phyloP scores from a whole-genome alignment of 805 yeast species.

The Ogataea parapolymorpha region DNA sequence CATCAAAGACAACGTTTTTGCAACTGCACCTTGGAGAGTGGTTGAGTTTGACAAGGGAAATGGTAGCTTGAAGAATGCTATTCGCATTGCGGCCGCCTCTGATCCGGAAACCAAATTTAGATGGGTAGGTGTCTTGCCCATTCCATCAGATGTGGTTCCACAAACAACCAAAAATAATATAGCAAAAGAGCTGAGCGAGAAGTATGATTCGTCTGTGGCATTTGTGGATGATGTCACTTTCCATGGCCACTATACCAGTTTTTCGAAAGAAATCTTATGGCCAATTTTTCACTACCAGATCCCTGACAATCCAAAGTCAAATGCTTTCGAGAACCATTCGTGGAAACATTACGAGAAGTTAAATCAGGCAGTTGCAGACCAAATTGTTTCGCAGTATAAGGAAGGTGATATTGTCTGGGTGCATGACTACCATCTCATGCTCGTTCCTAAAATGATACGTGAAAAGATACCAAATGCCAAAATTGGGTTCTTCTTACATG shows the following conservation, averaged over 20 bases:
- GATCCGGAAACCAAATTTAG: conserved; percentile 37
- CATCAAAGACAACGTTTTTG: conserved; percentile 45
- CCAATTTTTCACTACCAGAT: conserved; percentile 92
- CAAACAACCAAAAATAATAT: conserved; percentile 52
- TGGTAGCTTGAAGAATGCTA: conserved; percentile 84
- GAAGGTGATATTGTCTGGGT: conserved; percentile 84
- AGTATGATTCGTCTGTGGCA: conserved; percentile 61
- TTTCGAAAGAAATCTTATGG: conserved; percentile 94
- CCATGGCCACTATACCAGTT: conserved; percentile 87
- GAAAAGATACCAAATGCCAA: conserved; percentile 72
- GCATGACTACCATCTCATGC: conserved; percentile 87
- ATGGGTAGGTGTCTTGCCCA: conserved; percentile 92
- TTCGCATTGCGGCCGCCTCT: conserved; percentile 52
- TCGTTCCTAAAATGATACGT: conserved; percentile 84
- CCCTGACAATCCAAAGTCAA: conserved; percentile 91
- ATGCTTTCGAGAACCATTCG: conserved; percentile 93
- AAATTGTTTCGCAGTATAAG: conserved; percentile 62
- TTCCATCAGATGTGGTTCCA: conserved; percentile 84
- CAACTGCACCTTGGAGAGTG: conserved; percentile 69
- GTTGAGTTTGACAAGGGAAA: conserved; percentile 73
- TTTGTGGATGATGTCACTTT: conserved; percentile 75
- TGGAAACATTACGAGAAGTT: conserved; percentile 80
- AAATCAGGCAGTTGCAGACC: conserved; percentile 78
- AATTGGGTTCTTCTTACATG: conserved; percentile 89
- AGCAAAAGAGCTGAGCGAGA: conserved; percentile 39